Evolutionary conservation across 805 yeast species (phyloP).

Genomic region (Pichia cabralensis): DNA sequence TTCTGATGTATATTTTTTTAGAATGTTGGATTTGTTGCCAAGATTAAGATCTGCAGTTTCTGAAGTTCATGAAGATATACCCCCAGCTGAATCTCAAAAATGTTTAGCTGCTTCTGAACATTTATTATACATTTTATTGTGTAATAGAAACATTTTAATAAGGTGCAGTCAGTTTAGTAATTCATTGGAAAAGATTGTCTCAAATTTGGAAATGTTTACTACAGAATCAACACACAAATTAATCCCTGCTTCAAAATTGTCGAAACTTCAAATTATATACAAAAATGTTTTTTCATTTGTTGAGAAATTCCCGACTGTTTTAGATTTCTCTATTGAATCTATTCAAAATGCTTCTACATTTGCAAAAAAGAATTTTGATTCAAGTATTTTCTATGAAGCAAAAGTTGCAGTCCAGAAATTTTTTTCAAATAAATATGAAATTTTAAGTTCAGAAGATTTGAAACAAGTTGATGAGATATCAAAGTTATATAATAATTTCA

Average conservation of each 20-base stretch:
- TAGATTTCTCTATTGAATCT: slow-evolving; percentile 26
- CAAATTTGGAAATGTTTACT: slow-evolving; percentile 5
- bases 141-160: slow-evolving; percentile 39
- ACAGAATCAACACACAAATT: background rate
- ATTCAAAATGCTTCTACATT: slow-evolving; percentile 10
- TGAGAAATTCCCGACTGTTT: slow-evolving; percentile 29
- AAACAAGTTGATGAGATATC: slow-evolving; percentile 16
- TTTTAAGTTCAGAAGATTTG: slow-evolving; percentile 11
- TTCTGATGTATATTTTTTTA: slow-evolving; percentile 48
- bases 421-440: slow-evolving; percentile 3
- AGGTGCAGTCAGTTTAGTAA: slow-evolving; percentile 18
- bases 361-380: slow-evolving; percentile 3
- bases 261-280: background rate
- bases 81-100: slow-evolving; percentile 60
- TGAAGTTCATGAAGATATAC: slow-evolving; percentile 60
- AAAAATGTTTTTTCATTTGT: slow-evolving; percentile 7
- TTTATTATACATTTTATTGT: slow-evolving; percentile 46
- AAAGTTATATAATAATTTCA: slow-evolving; percentile 19
- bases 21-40: slow-evolving; percentile 72
- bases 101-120: slow-evolving; percentile 74
- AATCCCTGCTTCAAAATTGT: background rate
- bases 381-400: slow-evolving; percentile 18
- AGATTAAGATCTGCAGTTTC: slow-evolving; percentile 58
- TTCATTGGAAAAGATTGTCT: slow-evolving; percentile 6
- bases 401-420: slow-evolving; percentile 14